Evolutionary conservation across 148 eudicot genomes (phyloP).

Genomic region (Agrostemma githago): DNA sequence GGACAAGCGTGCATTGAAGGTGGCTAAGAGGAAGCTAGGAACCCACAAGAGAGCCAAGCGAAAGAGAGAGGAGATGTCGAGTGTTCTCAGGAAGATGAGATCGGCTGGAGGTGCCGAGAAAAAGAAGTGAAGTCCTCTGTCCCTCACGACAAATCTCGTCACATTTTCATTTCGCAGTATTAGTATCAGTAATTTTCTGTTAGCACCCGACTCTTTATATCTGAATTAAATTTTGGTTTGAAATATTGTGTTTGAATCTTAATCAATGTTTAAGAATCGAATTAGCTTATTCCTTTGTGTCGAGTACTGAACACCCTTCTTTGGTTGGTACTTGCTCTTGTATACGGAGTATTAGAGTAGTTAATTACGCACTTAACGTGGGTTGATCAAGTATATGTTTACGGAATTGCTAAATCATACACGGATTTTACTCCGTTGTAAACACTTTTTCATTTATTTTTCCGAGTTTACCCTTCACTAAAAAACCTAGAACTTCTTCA

Average conservation of each 20-base stretch:
- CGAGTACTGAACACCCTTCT: too few species aligned
- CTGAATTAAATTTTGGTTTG: neutral
- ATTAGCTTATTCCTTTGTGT: too few species aligned
- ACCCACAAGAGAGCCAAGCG: slow-evolving; percentile 59
- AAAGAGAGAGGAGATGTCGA: slow-evolving; percentile 62
- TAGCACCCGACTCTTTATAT: neutral
- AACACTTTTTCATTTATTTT: too few species aligned
- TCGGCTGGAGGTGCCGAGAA: neutral
- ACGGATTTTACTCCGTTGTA: too few species aligned
- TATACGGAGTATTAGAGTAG: too few species aligned
- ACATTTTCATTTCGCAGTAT: neutral
- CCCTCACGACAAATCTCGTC: neutral
- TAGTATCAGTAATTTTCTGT: neutral
- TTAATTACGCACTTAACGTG: too few species aligned
- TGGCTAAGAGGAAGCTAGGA: slow-evolving; percentile 57
- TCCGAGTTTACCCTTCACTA: too few species aligned
- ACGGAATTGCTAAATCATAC: too few species aligned
- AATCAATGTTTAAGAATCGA: too few species aligned
- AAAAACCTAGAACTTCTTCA: too few species aligned
- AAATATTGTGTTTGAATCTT: neutral
- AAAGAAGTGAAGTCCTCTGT: neutral
- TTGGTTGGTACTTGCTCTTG: too few species aligned
- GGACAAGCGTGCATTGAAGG: slow-evolving; percentile 53
- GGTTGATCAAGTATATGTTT: too few species aligned
- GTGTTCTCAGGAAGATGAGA: slow-evolving; percentile 53